A percentile compares a stretch with the other conserved stretches of the same genome.
Conservation (phyloP, 2,329 filamentous ascomycete species). For the Aspergillus sojae region DNA sequence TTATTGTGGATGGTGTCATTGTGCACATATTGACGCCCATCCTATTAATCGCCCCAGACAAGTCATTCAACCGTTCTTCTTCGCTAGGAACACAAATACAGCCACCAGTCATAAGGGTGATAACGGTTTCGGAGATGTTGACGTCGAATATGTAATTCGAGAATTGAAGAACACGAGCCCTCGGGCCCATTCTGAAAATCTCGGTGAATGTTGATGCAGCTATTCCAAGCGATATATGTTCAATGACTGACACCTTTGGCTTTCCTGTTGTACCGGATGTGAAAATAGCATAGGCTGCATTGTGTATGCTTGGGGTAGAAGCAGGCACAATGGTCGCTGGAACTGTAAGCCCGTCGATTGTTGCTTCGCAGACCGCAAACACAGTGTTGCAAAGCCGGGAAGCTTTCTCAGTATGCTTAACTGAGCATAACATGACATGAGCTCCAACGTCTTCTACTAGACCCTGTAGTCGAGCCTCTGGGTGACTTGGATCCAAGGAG, state of each 20-base stretch:
- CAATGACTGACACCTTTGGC: slow-evolving; percentile 64
- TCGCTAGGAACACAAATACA: slow-evolving; percentile 62
- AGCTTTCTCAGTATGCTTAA: slow-evolving; percentile 31
- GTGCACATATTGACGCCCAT: slow-evolving; percentile 58
- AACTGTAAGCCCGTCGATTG: slow-evolving; percentile 31
- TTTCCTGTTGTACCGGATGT: slow-evolving; percentile 60
- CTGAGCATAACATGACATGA: slow-evolving; percentile 37
- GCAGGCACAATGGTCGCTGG: slow-evolving; percentile 20
- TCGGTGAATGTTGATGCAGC: slow-evolving; percentile 55
- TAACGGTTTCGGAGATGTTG: slow-evolving; percentile 57
- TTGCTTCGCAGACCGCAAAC: slow-evolving; percentile 31
- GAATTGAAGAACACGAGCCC: slow-evolving; percentile 62
- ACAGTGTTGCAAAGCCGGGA: slow-evolving; percentile 30
- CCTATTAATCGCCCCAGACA: slow-evolving; percentile 53
- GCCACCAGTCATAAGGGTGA: slow-evolving; percentile 58
- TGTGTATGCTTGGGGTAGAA: slow-evolving; percentile 23
- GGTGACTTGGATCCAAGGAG: slow-evolving; percentile 44
- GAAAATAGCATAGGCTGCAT: slow-evolving; percentile 63
- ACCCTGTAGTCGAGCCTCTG: slow-evolving; percentile 38
- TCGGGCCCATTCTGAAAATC: slow-evolving; percentile 52
- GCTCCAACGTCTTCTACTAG: slow-evolving; percentile 40
- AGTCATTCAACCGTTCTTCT: slow-evolving; percentile 53
- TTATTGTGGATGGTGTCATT: slow-evolving; percentile 63
- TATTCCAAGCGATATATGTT: slow-evolving; percentile 61
- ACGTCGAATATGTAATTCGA: slow-evolving; percentile 61